Evolutionary conservation across 2,329 filamentous ascomycete genomes (phyloP).

Genomic region (Chaetomium sp.): DNA sequence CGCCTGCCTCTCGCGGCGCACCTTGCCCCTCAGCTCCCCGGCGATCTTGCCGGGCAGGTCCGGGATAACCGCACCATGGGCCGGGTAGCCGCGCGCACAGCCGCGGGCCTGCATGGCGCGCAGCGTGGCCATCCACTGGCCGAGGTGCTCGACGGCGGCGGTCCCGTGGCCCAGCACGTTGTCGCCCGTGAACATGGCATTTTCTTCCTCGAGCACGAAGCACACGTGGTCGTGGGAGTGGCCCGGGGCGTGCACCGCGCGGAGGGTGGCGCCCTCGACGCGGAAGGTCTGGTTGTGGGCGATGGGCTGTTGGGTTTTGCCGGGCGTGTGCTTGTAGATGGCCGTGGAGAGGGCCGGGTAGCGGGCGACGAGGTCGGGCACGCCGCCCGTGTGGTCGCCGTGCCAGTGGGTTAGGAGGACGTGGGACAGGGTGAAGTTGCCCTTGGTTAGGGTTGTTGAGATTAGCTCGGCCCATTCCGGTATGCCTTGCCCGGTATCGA

Average conservation of each 20-base stretch:
- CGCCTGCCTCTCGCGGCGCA: constrained; percentile 45
- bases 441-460: constrained; percentile 36
- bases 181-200: constrained; percentile 85
- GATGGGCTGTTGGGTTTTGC: constrained; percentile 38
- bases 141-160: constrained; percentile 78
- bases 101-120: constrained; percentile 32
- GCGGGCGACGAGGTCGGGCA: constrained; percentile 56
- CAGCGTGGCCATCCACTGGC: constrained; percentile 46
- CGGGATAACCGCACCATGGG: constrained; percentile 46
- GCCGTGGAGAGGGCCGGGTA: constrained; percentile 45
- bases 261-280: constrained; percentile 65
- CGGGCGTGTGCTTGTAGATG: constrained; percentile 43
- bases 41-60: constrained; percentile 45
- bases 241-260: constrained; percentile 62
- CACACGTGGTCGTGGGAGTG: constrained; percentile 83
- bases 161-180: constrained; percentile 88
- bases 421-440: constrained; percentile 43
- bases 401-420: constrained; percentile 75
- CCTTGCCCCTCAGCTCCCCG: constrained; percentile 43
- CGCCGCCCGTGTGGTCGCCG: constrained; percentile 68
- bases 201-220: constrained; percentile 74
- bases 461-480: constrained; percentile 57
- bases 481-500: constrained; percentile 72
- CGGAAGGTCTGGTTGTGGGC: constrained; percentile 56
- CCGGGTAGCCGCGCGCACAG: constrained; percentile 48